These are phyloP conservation scores for Zygotorulaspora mrakii DNA, from an alignment of 1,139 yeast species.

Conservation along the genomic window DNA sequence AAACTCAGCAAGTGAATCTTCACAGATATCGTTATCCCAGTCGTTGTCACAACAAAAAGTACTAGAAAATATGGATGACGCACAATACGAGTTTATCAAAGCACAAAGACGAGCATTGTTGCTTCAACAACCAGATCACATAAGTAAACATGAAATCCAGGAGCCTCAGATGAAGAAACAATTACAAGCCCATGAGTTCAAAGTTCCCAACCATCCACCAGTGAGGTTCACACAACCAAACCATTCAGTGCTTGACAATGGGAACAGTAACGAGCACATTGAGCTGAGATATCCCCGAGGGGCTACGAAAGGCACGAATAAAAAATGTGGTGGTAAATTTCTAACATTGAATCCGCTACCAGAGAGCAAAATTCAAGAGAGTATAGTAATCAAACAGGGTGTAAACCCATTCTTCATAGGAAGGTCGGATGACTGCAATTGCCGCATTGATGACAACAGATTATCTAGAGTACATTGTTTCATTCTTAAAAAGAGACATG, in stretches of 20 bases:
- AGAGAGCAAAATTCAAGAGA: conserved; percentile 41
- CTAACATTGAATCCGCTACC: conserved; percentile 46
- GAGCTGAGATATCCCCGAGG: conserved; percentile 13
- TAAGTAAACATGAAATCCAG: too few relatives aligned
- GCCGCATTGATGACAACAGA: conserved; percentile 62
- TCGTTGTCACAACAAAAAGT: conserved; percentile 66
- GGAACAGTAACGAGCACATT: conserved; percentile 12
- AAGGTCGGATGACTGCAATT: conserved; percentile 57
- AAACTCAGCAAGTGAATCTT: conserved; percentile 21
- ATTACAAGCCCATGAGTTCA: conserved; percentile 28
- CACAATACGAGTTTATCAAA: conserved; percentile 30
- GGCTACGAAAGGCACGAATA: conserved; percentile 13
- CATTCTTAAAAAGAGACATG: conserved; percentile 57
- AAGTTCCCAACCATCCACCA: conserved; percentile 38
- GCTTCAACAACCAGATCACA: too few relatives aligned
- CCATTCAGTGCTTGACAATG: conserved; percentile 11
- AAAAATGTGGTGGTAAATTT: conserved; percentile 46
- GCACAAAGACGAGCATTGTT: conserved; percentile 42
- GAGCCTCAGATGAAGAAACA: conserved; percentile 20
- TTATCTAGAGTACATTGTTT: conserved; percentile 83
- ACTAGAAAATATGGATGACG: conserved; percentile 45
- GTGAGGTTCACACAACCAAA: conserved; percentile 32
- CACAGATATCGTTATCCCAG: conserved; percentile 62
- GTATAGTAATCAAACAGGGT: conserved; percentile 60
- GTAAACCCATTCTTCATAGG: conserved; percentile 63